These are phyloP conservation scores for Pseudogymnoascus sp. DNA, from an alignment of 2,329 filamentous ascomycete genomes.

Conservation along the genomic window DNA sequence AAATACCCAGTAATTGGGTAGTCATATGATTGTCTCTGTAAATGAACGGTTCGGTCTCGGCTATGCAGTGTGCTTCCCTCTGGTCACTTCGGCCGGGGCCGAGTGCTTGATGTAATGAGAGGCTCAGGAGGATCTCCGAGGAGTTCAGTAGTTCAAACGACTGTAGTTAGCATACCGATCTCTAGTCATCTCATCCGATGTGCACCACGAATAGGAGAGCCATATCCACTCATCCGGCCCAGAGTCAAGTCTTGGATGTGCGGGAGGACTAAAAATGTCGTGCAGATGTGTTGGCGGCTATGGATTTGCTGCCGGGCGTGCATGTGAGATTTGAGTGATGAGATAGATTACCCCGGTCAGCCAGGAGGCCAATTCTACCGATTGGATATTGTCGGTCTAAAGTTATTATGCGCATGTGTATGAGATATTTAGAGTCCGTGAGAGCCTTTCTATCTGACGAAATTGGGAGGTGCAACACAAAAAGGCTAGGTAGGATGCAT, in stretches of 20 bases:
- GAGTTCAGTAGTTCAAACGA: not conserved
- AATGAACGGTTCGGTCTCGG: not conserved
- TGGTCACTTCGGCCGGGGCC: not conserved
- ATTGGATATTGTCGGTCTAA: not conserved
- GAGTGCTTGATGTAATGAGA: conserved; percentile 1
- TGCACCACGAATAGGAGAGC: conserved; percentile 4
- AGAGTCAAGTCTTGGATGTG: not conserved
- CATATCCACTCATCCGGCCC: not conserved
- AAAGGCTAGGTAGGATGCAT: conserved; percentile 22
- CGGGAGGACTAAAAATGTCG: conserved; percentile 11
- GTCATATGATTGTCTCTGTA: conserved; percentile 7
- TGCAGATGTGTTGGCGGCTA: conserved; percentile 9
- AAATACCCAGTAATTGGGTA: conserved; percentile 8
- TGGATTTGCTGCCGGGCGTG: not conserved
- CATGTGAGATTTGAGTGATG: not conserved
- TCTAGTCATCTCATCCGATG: conserved; percentile 1
- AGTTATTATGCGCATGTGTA: not conserved
- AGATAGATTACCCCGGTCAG: not conserved
- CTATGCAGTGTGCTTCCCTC: not conserved
- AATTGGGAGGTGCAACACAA: conserved; percentile 13
- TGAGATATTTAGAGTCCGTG: conserved; percentile 4
- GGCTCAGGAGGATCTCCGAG: not conserved
- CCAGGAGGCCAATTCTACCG: not conserved
- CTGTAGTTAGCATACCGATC: not conserved
- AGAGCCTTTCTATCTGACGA: not conserved